A percentile compares a stretch with the other conserved stretches of the same genome.
These are phyloP conservation scores for Akanthomyces lecanii DNA, from an alignment of 2,329 filamentous ascomycete genomes.

Conservation along the genomic window DNA sequence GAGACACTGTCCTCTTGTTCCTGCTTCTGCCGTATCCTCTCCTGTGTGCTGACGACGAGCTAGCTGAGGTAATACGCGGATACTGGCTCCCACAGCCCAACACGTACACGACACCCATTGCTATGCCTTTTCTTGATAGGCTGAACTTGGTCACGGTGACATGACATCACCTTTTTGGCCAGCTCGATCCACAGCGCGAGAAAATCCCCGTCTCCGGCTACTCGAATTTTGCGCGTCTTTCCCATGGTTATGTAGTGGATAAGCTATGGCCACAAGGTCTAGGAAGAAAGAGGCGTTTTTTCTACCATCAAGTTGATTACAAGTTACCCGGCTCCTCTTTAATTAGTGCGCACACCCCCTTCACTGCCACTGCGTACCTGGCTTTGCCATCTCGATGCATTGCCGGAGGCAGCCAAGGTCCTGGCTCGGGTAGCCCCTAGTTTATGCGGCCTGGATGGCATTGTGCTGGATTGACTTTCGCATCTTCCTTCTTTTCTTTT, in stretches of 20 bases:
- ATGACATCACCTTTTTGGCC: background rate
- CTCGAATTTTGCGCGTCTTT: background rate
- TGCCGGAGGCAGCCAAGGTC: background rate
- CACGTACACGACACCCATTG: background rate
- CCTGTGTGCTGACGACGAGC: background rate
- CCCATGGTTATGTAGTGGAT: background rate
- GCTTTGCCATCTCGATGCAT: background rate
- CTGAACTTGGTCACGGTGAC: background rate
- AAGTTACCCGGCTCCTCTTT: background rate
- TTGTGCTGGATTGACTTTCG: background rate
- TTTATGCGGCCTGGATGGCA: background rate
- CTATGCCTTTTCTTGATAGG: background rate
- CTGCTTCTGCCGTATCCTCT: background rate
- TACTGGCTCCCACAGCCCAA: background rate
- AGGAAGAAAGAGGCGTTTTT: background rate
- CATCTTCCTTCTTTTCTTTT: background rate
- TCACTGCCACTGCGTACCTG: background rate
- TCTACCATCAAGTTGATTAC: background rate
- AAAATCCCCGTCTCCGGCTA: background rate
- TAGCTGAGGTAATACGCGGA: background rate
- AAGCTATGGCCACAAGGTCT: background rate
- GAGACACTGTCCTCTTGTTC: background rate
- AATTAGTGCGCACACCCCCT: background rate
- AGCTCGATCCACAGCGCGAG: background rate
- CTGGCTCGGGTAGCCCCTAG: background rate